Percentiles rank a stretch among this genome's conserved stretches.
Evolutionary conservation across 2,329 filamentous ascomycete species (phyloP).

Genomic region (Sporothrix brunneoviolacea): DNA sequence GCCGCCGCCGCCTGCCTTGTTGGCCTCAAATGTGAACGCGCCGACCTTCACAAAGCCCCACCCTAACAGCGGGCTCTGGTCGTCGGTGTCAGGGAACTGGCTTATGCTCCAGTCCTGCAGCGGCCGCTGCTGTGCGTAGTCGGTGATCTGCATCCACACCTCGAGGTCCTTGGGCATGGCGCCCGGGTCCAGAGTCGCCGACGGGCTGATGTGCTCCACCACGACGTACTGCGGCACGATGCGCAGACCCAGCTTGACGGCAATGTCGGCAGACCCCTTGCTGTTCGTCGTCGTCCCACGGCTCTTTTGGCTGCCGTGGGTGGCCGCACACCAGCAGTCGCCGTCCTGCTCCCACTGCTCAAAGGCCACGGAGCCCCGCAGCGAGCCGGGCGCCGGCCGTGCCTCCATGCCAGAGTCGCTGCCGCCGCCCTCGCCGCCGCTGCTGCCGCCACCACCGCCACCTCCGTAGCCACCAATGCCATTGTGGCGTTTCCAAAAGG

Average conservation of each 20-base stretch:
- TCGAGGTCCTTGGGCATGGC: constrained; percentile 63
- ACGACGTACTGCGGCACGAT: constrained; percentile 64
- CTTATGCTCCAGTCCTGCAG: constrained; percentile 35
- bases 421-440: not conserved
- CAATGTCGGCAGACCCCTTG: constrained; percentile 51
- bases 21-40: constrained; percentile 47
- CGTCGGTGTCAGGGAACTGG: constrained; percentile 32
- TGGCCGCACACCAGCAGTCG: constrained; percentile 77
- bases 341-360: constrained; percentile 67
- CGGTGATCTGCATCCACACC: constrained; percentile 56
- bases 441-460: not conserved
- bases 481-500: constrained; percentile 14
- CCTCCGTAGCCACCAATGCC: not conserved
- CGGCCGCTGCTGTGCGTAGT: constrained; percentile 34
- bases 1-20: constrained; percentile 32
- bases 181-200: constrained; percentile 54
- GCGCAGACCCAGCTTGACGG: constrained; percentile 50
- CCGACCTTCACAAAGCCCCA: constrained; percentile 50
- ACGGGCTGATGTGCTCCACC: constrained; percentile 62
- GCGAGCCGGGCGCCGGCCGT: constrained; percentile 8
- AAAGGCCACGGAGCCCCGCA: constrained; percentile 45
- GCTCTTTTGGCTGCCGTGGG: too few relatives aligned
- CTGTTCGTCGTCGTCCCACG: not conserved
- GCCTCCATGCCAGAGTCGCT: not conserved
- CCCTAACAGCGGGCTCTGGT: constrained; percentile 24